These are phyloP conservation scores for Botrytis porri DNA, from an alignment of 2,329 filamentous ascomycete species.

Conservation along the genomic window DNA sequence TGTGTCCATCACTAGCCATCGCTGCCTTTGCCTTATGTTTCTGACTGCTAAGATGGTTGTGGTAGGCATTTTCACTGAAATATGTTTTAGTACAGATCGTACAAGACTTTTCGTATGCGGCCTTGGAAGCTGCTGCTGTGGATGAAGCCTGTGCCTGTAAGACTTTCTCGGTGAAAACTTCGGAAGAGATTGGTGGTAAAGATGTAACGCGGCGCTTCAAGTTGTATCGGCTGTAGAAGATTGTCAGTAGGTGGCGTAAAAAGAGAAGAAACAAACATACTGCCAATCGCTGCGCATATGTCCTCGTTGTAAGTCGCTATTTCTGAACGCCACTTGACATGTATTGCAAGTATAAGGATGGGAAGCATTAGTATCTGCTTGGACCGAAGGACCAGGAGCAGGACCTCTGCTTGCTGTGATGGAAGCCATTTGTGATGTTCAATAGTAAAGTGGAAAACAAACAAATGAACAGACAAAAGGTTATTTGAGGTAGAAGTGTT, in stretches of 20 bases:
- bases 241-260: slow-evolving; percentile 26
- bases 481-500: background rate
- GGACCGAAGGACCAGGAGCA: slow-evolving; percentile 22
- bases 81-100: slow-evolving; percentile 85
- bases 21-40: slow-evolving; percentile 77
- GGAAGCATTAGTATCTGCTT: slow-evolving; percentile 45
- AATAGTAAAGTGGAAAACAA: background rate
- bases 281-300: slow-evolving; percentile 99
- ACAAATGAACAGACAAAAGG: background rate
- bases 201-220: slow-evolving; percentile 91
- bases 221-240: slow-evolving; percentile 75
- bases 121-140: slow-evolving; percentile 80
- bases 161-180: slow-evolving; percentile 94
- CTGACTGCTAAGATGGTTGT: slow-evolving; percentile 86
- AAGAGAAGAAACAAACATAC: slow-evolving; percentile 53
- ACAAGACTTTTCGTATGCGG: slow-evolving; percentile 82
- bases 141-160: slow-evolving; percentile 83
- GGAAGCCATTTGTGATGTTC: slow-evolving; percentile 47
- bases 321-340: slow-evolving; percentile 93
- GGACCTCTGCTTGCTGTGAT: slow-evolving; percentile 42
- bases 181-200: slow-evolving; percentile 84
- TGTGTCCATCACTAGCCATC: slow-evolving; percentile 39
- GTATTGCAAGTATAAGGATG: slow-evolving; percentile 98
- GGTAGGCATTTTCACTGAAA: slow-evolving; percentile 93
- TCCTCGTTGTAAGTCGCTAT: slow-evolving; percentile 84